Base-by-base conservation (phyloP, 2,329 filamentous ascomycete species). In the Grosmannia clavigera region DNA sequence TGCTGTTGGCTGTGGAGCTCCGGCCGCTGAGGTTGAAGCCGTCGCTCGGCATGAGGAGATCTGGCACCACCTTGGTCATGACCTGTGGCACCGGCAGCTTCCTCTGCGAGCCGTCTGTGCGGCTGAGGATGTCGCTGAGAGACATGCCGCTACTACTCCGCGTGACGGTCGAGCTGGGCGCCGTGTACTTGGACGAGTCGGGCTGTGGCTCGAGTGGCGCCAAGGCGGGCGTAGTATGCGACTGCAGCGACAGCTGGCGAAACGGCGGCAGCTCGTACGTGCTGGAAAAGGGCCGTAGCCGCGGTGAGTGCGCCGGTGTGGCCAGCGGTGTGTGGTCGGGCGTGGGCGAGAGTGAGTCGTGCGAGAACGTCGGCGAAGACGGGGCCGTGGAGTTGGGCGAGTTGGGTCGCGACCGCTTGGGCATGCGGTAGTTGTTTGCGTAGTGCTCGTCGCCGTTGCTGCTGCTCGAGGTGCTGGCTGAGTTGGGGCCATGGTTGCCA, bases 261-360 rank as follows among this genome's bases (percentile, higher is more conserved):
- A 99, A 84, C 52, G 89, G 90, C 38, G 94, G 92, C 59, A 97
- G 79, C 72, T 96, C 92, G 67, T 78, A 75, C 59, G 92, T 80
- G 65, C 87, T 85, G 65, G 78, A 82, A 69, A 88, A 87, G 3
- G 92, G 90, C 62, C 92, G 83, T 66, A 99, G 80, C 52, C 94
- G 89, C 58, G 94, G 94, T 22, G 92, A 96, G 73, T 97, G 94
- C 52, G 92, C 92, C 5, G 92, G 92, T 5, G 92, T 99, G 33
- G 92, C 92, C 60, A 97, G 84, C n/a, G 92, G 92, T n/a, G 94
- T 97, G 77, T 96, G 92, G 69, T 97, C 92, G 12, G 92, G 94
- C 1, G 92, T 99, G 5, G 92, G 94, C 11, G 92, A 97, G 55
- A 92, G 81, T 12, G 92, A 96, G 73, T 96, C 91, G 74, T 96